phyloP scores from a whole-genome alignment of 345 rosid species.

The Balakata baccata region DNA sequence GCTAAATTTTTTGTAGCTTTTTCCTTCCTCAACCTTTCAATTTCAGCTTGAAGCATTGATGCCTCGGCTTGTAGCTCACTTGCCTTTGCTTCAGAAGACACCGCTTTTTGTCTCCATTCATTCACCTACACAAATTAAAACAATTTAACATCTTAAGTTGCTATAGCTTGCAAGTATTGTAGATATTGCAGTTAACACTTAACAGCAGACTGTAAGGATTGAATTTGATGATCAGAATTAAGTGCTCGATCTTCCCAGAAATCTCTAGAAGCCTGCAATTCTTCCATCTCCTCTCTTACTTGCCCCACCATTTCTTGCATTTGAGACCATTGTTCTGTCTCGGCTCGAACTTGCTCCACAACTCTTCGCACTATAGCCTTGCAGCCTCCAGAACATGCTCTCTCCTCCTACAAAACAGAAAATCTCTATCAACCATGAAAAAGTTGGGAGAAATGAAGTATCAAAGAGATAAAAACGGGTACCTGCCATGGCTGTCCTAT shows the following conservation, averaged over 20 bases:
- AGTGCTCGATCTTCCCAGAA: constrained; percentile 89
- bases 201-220: constrained; percentile 58
- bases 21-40: constrained; percentile 40
- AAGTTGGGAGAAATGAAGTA: too few species aligned
- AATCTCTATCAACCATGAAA: background rate
- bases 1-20: constrained; percentile 21
- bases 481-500: constrained; percentile 41
- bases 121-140: constrained; percentile 42
- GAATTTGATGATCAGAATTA: constrained; percentile 53
- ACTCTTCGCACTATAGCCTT: constrained; percentile 62
- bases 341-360: constrained; percentile 73
- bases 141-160: background rate
- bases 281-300: constrained; percentile 88
- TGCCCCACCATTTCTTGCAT: constrained; percentile 87
- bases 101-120: constrained; percentile 71
- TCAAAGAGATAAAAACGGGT: background rate
- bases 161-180: background rate
- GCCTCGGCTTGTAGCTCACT: constrained; percentile 46
- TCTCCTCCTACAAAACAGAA: constrained; percentile 30
- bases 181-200: constrained; percentile 15
- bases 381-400: constrained; percentile 69
- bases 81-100: constrained; percentile 47
- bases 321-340: constrained; percentile 98
- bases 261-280: constrained; percentile 71
- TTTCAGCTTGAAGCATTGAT: constrained; percentile 41